Base-by-base conservation (phyloP, 2,329 filamentous ascomycete species). In the Aspergillus clavatus region DNA sequence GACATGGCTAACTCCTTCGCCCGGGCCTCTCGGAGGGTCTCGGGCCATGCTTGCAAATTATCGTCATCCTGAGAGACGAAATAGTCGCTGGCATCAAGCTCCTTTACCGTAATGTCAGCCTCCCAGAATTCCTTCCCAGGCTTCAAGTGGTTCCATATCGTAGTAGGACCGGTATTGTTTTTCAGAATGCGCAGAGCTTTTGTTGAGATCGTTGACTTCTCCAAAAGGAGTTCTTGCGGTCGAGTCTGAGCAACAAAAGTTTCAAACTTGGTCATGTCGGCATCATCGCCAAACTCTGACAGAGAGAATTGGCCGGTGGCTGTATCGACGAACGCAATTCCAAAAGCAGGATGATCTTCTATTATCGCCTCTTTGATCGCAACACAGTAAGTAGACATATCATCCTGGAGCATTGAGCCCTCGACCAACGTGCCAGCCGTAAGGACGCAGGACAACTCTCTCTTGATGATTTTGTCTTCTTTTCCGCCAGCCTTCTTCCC, bases 331-430 rank as follows among this genome's bases (percentile, higher is more conserved):
- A 97, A 96, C 0, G 89, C 84, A 41, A 98, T 83, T 7, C 93
- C 93, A 64, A 98, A 98, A 0, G 82, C 82, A 4, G 93, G 90
- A 22, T 82, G 74, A 42, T 83, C 86, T 50, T 93, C 73, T 8
- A 86, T 74, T 1, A 81, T 66, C 3, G 72, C 80, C 62, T 91
- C 86, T 65, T 98, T 98, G 70, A 98, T 93, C 1, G 93, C 87
- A 42, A 93, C 89, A 64, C 93, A 98, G 67, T 89, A 97, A 0
- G 89, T 95, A 1, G 93, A 88, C 85, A 95, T 95, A 66, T 98
- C 93, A 61, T 95, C 89, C 65, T 97, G 91, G 31, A 98, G 80
- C 93, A 98, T 98, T 54, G 87, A 84, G 12, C 89, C 90, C 49
- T 98, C 93, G 4, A 98, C 91, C 1, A 98, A 79, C 0, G 93